Conservation (phyloP, 352 stramenopile species). For the Globisporangium orthogonon region DNA sequence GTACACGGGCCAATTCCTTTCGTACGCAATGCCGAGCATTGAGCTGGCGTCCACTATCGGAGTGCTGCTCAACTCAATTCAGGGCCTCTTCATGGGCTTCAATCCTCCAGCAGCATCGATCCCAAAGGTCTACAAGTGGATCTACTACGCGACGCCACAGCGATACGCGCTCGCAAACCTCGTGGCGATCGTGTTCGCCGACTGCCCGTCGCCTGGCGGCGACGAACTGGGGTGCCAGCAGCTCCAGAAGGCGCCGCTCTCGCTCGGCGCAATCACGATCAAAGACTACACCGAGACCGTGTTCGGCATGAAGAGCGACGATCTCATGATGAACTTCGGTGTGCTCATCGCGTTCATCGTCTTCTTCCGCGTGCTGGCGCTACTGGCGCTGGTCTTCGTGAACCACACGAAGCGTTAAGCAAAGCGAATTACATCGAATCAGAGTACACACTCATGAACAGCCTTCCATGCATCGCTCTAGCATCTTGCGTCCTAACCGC, state of each 20-base stretch:
- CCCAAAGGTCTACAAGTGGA: conserved; percentile 33
- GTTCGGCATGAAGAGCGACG: conserved; percentile 22
- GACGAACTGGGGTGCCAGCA: conserved; percentile 16
- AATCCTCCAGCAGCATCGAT: conserved; percentile 30
- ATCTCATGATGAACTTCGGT: conserved; percentile 13
- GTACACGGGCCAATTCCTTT: conserved; percentile 67
- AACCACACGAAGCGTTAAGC: conserved; percentile 15
- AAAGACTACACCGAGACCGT: conserved; percentile 28
- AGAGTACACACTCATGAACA: too few relatives aligned
- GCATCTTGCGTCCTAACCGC: too few relatives aligned
- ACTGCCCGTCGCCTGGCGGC: conserved; percentile 28
- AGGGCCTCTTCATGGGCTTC: conserved; percentile 31
- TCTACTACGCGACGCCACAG: conserved; percentile 26
- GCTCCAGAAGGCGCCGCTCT: too few relatives aligned
- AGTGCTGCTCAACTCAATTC: conserved; percentile 1
- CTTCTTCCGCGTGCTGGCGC: conserved; percentile 31
- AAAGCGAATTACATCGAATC: too few relatives aligned
- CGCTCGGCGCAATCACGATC: conserved; percentile 16
- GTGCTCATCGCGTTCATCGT: conserved; percentile 27
- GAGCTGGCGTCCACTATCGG: conserved; percentile 21
- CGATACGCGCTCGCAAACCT: conserved; percentile 33
- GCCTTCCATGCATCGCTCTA: too few relatives aligned
- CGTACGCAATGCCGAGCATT: conserved; percentile 26
- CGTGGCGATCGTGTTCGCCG: conserved; percentile 30
- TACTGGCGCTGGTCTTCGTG: conserved; percentile 33